A percentile compares a stretch with the other conserved stretches of the same genome.
These are phyloP conservation scores for Starmerella apicola DNA, from an alignment of 805 yeast species.

Conservation along the genomic window DNA sequence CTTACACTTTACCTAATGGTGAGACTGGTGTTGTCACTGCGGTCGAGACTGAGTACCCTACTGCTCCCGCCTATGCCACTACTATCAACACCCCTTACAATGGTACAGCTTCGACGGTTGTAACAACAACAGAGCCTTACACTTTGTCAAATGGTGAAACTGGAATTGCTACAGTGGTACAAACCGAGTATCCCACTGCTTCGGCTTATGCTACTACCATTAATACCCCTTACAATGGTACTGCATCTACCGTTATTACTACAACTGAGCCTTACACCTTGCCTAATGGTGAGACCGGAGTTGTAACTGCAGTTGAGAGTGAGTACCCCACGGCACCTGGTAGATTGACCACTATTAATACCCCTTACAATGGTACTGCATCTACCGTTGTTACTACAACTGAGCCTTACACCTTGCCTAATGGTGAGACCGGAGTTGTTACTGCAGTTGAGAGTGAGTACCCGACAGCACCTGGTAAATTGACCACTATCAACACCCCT, in stretches of 20 bases:
- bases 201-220: constrained; percentile 1
- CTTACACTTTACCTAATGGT: constrained; percentile 1
- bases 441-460: not conserved
- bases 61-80: constrained; percentile 2
- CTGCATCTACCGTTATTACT: constrained; percentile 1
- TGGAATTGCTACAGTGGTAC: constrained; percentile 1
- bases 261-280: constrained; percentile 1
- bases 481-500: too few species aligned
- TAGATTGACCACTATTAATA: too few species aligned
- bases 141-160: constrained; percentile 1
- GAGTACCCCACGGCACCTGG: too few species aligned
- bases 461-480: too few species aligned
- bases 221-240: not conserved
- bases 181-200: constrained; percentile 3
- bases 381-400: too few species aligned
- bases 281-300: not conserved
- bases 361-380: too few species aligned
- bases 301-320: not conserved
- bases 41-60: constrained; percentile 4
- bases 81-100: not conserved
- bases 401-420: constrained; percentile 5
- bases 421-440: not conserved
- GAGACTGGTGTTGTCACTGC: constrained; percentile 1
- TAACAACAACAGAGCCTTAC: not conserved
- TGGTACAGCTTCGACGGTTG: constrained; percentile 1